Conservation (phyloP, 805 yeast species). For the Ogataea degrootiae region DNA sequence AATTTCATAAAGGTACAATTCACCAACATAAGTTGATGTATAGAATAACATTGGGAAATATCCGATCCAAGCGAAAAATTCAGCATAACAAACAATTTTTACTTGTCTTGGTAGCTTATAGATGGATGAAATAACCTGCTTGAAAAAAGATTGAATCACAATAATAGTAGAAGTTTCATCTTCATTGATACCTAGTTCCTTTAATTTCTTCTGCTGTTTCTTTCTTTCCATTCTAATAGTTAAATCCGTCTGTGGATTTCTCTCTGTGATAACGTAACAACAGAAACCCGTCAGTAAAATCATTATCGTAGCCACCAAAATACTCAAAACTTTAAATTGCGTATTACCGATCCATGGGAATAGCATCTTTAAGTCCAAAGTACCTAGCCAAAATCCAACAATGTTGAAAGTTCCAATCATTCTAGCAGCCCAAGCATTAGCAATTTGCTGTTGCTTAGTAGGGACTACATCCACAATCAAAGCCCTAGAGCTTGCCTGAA, state of each 20-base stretch:
- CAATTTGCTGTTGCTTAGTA: constrained; percentile 49
- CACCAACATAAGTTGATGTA: constrained; percentile 63
- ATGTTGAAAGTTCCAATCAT: constrained; percentile 59
- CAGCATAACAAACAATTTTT: constrained; percentile 47
- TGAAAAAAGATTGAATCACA: constrained; percentile 23
- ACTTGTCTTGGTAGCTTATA: constrained; percentile 45
- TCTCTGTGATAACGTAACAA: constrained; percentile 40
- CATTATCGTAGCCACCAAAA: constrained; percentile 39
- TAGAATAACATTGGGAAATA: constrained; percentile 64
- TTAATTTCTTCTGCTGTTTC: constrained; percentile 28
- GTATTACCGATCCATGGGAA: constrained; percentile 40
- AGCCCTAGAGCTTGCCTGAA: constrained; percentile 59
- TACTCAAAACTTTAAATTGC: constrained; percentile 48
- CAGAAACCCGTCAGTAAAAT: constrained; percentile 35
- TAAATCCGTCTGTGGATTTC: constrained; percentile 41
- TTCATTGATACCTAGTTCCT: constrained; percentile 33
- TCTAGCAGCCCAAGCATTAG: constrained; percentile 66
- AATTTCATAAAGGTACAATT: constrained; percentile 41
- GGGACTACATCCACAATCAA: constrained; percentile 59
- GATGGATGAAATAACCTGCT: constrained; percentile 34
- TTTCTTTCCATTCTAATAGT: constrained; percentile 35
- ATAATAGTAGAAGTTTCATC: constrained; percentile 13
- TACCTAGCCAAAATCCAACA: constrained; percentile 50
- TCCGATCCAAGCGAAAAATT: constrained; percentile 65
- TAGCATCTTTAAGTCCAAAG: constrained; percentile 36